A percentile compares a stretch with the other conserved stretches of the same genome.
Conservation (phyloP, 306 rosid genomes). For the Trifolium repens region DNA sequence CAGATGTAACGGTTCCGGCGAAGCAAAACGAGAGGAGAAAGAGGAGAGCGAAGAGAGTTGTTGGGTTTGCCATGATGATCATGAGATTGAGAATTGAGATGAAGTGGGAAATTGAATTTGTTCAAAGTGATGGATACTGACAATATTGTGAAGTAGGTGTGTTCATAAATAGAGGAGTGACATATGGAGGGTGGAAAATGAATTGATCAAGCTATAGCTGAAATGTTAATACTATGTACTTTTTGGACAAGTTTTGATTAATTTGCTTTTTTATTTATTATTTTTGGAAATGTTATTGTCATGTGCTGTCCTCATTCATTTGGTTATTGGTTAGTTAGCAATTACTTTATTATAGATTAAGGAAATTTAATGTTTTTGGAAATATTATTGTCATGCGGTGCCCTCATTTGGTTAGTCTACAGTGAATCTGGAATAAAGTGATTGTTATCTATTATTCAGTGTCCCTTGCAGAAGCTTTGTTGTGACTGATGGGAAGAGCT, state of each 20-base stretch:
- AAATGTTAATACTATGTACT: no score
- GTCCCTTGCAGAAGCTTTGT: no score
- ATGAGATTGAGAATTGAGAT: neutral
- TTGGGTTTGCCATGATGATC: slow-evolving; percentile 41
- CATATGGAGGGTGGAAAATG: neutral
- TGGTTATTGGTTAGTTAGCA: no score
- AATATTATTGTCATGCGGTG: no score
- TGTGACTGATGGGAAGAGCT: no score
- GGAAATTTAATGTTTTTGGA: no score
- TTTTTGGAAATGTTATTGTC: neutral
- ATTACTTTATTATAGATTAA: no score
- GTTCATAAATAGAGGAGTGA: slow-evolving; percentile 28
- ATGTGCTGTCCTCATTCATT: neutral
- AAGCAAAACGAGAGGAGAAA: slow-evolving; percentile 39
- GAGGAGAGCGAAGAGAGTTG: slow-evolving; percentile 30
- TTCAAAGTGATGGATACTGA: neutral
- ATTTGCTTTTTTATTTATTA: neutral
- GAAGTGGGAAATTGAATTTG: neutral
- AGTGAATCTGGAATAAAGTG: no score
- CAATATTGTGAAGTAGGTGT: neutral
- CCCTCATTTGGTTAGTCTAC: no score
- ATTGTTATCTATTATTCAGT: no score
- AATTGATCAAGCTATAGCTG: no score
- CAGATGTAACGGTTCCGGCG: slow-evolving; percentile 44
- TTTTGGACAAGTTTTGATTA: neutral